These are phyloP conservation scores for Tardiomyces digboiensis DNA, from an alignment of 1,139 yeast genomes.

Conservation along the genomic window DNA sequence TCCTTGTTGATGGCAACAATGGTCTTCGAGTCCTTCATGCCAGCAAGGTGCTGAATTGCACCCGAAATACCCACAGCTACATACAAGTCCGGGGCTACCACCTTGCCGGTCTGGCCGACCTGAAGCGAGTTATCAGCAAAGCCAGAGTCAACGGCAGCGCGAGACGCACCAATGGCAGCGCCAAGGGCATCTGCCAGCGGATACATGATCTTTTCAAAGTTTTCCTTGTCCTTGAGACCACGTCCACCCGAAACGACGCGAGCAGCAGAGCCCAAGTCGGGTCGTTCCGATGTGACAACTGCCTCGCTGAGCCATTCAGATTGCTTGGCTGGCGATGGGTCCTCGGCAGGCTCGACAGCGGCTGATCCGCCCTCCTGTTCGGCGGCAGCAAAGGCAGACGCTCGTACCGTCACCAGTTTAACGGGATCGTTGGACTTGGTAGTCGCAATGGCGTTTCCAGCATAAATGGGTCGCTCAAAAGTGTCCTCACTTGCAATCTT, in stretches of 20 bases:
- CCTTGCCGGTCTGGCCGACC: constrained; percentile 97
- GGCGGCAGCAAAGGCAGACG: constrained; percentile 72
- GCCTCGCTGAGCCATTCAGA: constrained; percentile 57
- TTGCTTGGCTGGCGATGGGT: constrained; percentile 21
- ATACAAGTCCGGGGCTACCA: constrained; percentile 93
- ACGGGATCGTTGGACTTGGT: constrained; percentile 60
- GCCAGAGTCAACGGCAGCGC: constrained; percentile 97
- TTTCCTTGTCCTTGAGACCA: constrained; percentile 84
- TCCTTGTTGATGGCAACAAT: constrained; percentile 95
- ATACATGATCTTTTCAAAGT: constrained; percentile 63
- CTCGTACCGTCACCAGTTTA: constrained; percentile 66
- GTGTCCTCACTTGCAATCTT: constrained; percentile 58
- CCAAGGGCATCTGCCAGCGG: constrained; percentile 81
- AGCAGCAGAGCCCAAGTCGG: constrained; percentile 80
- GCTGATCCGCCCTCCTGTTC: constrained; percentile 29
- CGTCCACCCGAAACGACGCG: constrained; percentile 89
- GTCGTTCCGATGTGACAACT: constrained; percentile 72
- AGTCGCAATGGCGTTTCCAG: constrained; percentile 89
- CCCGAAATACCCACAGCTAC: constrained; percentile 94
- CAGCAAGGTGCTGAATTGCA: constrained; percentile 97
- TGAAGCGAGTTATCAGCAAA: constrained; percentile 96
- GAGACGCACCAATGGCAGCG: constrained; percentile 96
- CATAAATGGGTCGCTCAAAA: constrained; percentile 89
- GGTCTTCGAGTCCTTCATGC: constrained; percentile 93
- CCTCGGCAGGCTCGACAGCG: constrained; percentile 44